Evolutionary conservation across 176 grass and related monocot genomes (phyloP).

Genomic region (Zoysia pacifica): DNA sequence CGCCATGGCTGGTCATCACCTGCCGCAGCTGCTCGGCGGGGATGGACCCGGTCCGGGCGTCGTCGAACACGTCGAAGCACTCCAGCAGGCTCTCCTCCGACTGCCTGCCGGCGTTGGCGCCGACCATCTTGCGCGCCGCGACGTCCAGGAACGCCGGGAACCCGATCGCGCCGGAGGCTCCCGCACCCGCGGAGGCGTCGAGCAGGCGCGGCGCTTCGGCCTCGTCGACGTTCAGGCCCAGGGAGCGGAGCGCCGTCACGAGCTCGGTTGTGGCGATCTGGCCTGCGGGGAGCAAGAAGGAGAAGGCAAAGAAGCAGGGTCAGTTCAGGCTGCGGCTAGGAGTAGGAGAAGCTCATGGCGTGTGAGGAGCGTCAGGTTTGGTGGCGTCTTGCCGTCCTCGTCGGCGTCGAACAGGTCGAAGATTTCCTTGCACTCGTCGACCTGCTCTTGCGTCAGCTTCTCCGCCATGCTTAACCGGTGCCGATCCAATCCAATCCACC

Average conservation of each 20-base stretch:
- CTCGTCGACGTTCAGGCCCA: conserved; percentile 58
- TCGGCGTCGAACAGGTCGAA: conserved; percentile 60
- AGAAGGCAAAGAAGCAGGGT: background rate
- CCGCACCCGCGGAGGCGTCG: conserved; percentile 12
- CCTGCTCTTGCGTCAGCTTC: conserved; percentile 47
- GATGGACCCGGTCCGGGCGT: conserved; percentile 47
- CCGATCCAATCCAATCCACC: background rate
- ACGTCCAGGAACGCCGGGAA: conserved; percentile 48
- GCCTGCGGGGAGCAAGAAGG: background rate
- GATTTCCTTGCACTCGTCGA: conserved; percentile 55
- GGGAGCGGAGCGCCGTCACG: conserved; percentile 45
- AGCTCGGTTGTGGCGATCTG: conserved; percentile 43
- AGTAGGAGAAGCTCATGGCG: too few species aligned
- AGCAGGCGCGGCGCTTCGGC: conserved; percentile 40
- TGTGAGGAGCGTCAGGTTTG: background rate
- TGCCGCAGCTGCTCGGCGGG: conserved; percentile 61
- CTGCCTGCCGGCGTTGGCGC: background rate
- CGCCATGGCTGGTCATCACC: conserved; percentile 50
- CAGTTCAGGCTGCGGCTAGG: background rate
- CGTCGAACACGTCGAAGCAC: conserved; percentile 54
- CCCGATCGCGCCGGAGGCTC: background rate
- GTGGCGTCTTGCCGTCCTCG: conserved; percentile 46
- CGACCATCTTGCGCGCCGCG: conserved; percentile 42
- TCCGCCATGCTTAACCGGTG: conserved; percentile 31
- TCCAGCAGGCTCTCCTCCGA: conserved; percentile 37